These are phyloP conservation scores for Boletus albobrunnescens DNA, from an alignment of 1,284 basidiomycete genomes.

Conservation along the genomic window DNA sequence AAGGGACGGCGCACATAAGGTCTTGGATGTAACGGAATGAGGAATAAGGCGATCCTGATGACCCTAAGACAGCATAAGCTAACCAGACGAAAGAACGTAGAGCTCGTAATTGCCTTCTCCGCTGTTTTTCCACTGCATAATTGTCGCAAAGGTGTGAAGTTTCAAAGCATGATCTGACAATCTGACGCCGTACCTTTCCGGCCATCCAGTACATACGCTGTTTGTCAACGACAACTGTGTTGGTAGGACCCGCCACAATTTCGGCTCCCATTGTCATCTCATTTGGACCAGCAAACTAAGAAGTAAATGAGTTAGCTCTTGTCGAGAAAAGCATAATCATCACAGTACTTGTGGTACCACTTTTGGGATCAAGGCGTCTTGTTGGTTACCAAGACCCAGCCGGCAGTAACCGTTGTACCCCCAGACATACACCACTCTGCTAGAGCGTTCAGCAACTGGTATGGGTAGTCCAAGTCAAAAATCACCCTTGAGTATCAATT, in stretches of 20 bases:
- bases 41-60: conserved; percentile 77
- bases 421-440: conserved; percentile 76
- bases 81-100: neutral
- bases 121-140: conserved; percentile 79
- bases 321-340: neutral
- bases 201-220: conserved; percentile 84
- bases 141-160: conserved; percentile 16
- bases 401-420: conserved; percentile 82
- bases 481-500: conserved; percentile 70
- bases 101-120: conserved; percentile 65
- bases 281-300: conserved; percentile 70
- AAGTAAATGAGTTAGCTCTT: neutral
- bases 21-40: conserved; percentile 80
- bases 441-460: conserved; percentile 7
- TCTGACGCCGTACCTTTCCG: conserved; percentile 54
- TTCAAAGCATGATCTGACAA: neutral
- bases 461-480: neutral
- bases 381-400: conserved; percentile 79
- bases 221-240: conserved; percentile 79
- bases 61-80: conserved; percentile 44
- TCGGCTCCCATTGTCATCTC: conserved; percentile 57
- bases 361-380: conserved; percentile 74
- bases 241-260: conserved; percentile 80
- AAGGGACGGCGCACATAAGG: conserved; percentile 51
- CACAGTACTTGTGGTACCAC: conserved; percentile 63